These are phyloP conservation scores for Suhomyces vadensis DNA, from an alignment of 805 yeast species.

Conservation along the genomic window DNA sequence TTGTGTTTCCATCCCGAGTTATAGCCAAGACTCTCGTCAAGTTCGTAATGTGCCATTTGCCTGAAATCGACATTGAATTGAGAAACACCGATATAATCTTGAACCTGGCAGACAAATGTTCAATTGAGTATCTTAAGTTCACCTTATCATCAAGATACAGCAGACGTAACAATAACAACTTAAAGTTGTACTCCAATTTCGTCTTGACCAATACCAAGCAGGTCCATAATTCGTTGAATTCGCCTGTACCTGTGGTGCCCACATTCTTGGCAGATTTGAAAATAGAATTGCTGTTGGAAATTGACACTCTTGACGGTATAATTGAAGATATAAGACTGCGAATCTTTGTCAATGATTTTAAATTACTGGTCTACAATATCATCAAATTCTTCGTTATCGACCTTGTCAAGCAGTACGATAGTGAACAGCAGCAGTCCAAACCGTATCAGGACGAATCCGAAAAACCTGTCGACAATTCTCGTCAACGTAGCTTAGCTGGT, in stretches of 20 bases:
- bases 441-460: background rate
- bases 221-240: background rate
- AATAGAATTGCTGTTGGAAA: constrained; percentile 15
- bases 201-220: constrained; percentile 13
- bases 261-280: constrained; percentile 11
- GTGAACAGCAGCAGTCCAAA: background rate
- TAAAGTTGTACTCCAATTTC: constrained; percentile 20
- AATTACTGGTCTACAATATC: constrained; percentile 21
- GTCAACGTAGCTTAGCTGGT: constrained; percentile 2
- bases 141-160: constrained; percentile 21
- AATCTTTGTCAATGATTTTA: constrained; percentile 24
- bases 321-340: constrained; percentile 20
- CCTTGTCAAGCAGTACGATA: constrained; percentile 2
- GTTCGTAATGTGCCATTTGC: constrained; percentile 20
- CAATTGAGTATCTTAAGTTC: constrained; percentile 23
- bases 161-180: constrained; percentile 14
- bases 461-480: background rate
- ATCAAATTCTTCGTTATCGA: constrained; percentile 17
- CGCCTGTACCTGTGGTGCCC: constrained; percentile 6
- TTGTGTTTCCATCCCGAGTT: constrained; percentile 17
- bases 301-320: constrained; percentile 20
- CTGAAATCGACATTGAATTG: constrained; percentile 25
- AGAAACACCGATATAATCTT: constrained; percentile 12
- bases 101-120: constrained; percentile 4
- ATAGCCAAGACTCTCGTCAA: constrained; percentile 12